Base-by-base conservation (phyloP, 768 basidiomycete species). In the Serendipita indica region DNA sequence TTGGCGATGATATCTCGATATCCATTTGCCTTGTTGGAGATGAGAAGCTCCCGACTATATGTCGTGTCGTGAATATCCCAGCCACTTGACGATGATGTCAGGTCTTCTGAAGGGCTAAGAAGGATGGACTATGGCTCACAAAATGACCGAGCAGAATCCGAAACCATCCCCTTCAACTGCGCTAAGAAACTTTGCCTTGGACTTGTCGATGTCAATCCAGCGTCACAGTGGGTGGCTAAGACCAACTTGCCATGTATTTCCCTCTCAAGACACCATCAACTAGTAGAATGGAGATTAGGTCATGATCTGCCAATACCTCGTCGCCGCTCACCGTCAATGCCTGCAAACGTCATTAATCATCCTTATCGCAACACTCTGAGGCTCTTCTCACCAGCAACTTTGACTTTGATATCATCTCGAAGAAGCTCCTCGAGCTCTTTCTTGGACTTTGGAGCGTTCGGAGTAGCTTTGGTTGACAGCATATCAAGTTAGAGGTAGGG, bases 191-290 rank as follows among this genome's bases (percentile, higher is more conserved):
- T 98, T 98, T 56, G 83, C 77, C 71, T 87, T 96, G 14, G 86
- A 87, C 90, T 96, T 68, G 60, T 32, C 34, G 5, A 16, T 4
- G 16, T 16, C 5, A 30, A 59, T 27, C 46, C 49, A n/a, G 35
- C 62, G 34, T 58, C 62, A 60, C 60, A 58, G 63, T 18, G 27
- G 57, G 32, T 46, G 59, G 30, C 39, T 57, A 6, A 57, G 41
- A 46, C 30, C 39, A n/a, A 59, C 25, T 39, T 41, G 32, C 87
- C 86, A 90, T 89, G 67, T 84, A 87, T 71, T 97, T 97, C n/a
- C 94, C 94, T 32, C 94, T 78, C 14, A 96, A 75, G 10, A 97
- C 82, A 28, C 94, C 94, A 70, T 98, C 94, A 33, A 93, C 90
- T 92, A 63, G 58, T 25, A 57, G 39, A 22, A 49, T 14, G 22